These are phyloP conservation scores for Schizonepeta tenuifolia DNA, from an alignment of 257 asterid genomes.

Conservation along the genomic window DNA sequence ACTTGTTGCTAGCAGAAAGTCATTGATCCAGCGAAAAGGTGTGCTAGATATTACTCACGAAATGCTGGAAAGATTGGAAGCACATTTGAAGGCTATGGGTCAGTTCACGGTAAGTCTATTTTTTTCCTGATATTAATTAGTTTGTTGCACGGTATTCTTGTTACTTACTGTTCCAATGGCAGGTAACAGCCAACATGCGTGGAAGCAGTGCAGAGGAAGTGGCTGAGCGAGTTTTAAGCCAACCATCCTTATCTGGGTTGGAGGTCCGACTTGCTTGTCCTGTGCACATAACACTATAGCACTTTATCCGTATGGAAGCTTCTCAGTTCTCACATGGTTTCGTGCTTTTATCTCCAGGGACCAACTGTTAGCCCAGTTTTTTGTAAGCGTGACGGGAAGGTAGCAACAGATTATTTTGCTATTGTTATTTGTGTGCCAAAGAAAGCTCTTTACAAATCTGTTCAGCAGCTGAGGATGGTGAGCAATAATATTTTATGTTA, in stretches of 20 bases:
- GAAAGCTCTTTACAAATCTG: constrained; percentile 85
- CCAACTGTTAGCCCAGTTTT: constrained; percentile 95
- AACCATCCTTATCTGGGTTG: constrained; percentile 84
- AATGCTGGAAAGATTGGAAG: constrained; percentile 97
- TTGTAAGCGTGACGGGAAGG: constrained; percentile 64
- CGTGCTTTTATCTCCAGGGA: constrained; percentile 59
- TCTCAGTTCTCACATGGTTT: constrained; percentile 21
- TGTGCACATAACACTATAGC: constrained; percentile 13
- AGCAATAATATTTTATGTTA: constrained; percentile 34
- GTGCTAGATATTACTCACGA: constrained; percentile 88
- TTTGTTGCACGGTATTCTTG: constrained; percentile 20
- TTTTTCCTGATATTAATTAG: not conserved
- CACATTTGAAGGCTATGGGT: constrained; percentile 81
- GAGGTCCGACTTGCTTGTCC: constrained; percentile 56
- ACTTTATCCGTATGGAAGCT: not conserved
- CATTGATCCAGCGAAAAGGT: constrained; percentile 74
- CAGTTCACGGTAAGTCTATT: constrained; percentile 78
- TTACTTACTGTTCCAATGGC: constrained; percentile 33
- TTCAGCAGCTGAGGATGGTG: constrained; percentile 93
- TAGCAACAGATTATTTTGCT: constrained; percentile 72
- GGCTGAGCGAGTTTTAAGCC: constrained; percentile 82
- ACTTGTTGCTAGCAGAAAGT: constrained; percentile 88
- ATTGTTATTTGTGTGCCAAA: constrained; percentile 92
- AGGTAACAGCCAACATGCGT: constrained; percentile 97
- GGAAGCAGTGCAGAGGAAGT: constrained; percentile 96